Evolutionary conservation across 208 protist genomes (phyloP).

Genomic region (Polymyxa betae): DNA sequence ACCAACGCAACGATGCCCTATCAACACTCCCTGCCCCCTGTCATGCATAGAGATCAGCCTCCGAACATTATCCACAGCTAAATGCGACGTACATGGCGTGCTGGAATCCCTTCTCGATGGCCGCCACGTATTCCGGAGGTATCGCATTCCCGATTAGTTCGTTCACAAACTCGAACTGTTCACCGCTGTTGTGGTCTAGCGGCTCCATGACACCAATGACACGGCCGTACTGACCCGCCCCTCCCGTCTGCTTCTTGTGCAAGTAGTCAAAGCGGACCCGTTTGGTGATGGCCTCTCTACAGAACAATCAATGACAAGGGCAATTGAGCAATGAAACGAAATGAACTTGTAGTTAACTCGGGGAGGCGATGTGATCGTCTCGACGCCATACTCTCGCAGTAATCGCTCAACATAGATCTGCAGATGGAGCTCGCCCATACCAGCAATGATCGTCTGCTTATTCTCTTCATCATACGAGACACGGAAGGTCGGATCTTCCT

Average conservation of each 20-base stretch:
- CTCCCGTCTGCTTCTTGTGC: constrained; percentile 98
- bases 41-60: constrained; percentile 29
- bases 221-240: constrained; percentile 95
- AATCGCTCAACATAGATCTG: constrained; percentile 70
- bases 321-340: neutral
- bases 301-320: constrained; percentile 64
- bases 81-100: neutral
- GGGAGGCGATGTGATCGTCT: neutral
- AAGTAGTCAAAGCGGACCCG: constrained; percentile 90
- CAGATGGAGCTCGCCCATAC: constrained; percentile 71
- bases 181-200: constrained; percentile 61
- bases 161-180: constrained; percentile 85
- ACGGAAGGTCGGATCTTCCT: constrained; percentile 70
- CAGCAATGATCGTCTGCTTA: constrained; percentile 67
- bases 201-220: constrained; percentile 77
- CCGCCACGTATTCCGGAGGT: constrained; percentile 81
- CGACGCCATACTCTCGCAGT: constrained; percentile 60
- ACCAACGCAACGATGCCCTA: constrained; percentile 90
- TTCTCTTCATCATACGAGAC: constrained; percentile 60
- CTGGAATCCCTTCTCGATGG: constrained; percentile 79
- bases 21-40: constrained; percentile 75
- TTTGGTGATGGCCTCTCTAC: constrained; percentile 84
- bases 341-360: constrained; percentile 22
- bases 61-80: neutral
- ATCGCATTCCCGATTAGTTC: constrained; percentile 83